Evolutionary conservation across 2,329 filamentous ascomycete genomes (phyloP).

Genomic region (Fusarium palustre): DNA sequence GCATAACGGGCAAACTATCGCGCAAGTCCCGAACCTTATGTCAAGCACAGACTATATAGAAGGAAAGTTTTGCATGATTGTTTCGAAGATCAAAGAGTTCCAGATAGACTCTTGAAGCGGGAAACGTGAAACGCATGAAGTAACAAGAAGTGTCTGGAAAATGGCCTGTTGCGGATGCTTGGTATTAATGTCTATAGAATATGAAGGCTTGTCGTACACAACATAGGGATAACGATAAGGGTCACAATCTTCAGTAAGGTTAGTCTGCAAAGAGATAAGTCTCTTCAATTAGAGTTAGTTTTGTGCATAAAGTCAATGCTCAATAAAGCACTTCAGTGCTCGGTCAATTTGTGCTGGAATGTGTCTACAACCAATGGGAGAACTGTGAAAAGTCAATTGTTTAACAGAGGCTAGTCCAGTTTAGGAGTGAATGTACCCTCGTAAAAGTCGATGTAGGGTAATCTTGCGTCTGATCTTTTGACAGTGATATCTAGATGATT

Average conservation of each 20-base stretch:
- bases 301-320: neutral
- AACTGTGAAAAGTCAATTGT: neutral
- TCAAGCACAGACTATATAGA: too few species aligned
- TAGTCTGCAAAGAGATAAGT: neutral
- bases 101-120: too few species aligned
- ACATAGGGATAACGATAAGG: too few species aligned
- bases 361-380: neutral
- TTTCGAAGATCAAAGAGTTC: neutral
- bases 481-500: rapidly evolving
- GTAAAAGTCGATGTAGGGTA: neutral
- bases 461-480: too few species aligned
- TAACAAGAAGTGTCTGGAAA: neutral
- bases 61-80: neutral
- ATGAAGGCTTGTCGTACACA: neutral
- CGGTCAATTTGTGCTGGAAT: neutral
- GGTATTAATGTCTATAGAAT: neutral
- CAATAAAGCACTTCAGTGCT: neutral
- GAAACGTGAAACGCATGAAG: neutral
- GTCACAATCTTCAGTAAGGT: too few species aligned
- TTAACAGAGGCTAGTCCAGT: neutral
- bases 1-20: neutral
- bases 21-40: neutral
- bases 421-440: neutral
- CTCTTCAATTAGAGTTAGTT: neutral
- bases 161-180: neutral